Base-by-base conservation (phyloP, 306 rosid species). In the Sphenostylis stenocarpa region DNA sequence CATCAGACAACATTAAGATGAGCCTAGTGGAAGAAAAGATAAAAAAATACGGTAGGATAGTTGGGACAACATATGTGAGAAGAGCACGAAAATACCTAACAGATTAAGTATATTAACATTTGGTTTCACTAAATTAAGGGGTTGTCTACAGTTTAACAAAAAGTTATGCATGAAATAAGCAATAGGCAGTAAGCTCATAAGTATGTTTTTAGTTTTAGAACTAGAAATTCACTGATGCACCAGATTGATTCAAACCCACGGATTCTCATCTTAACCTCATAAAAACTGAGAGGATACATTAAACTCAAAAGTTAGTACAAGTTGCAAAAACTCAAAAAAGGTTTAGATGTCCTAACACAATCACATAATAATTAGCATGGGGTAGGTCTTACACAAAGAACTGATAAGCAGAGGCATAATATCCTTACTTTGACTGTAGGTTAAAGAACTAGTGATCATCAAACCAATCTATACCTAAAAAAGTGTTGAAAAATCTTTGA, bases 1-100 rank as follows among this genome's bases (percentile, higher is more conserved):
- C 82, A 72, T 39, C 67, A 33, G 45, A 58, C 62, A 67, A 68
- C 53, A 70, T 16, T 53, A 76, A 39, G 70, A 69, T 41, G 33
- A 80, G 72, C 67, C 77, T 61, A 77, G 76, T 26, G 26, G 69
- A 23, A 28, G 8, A 39, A 61, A 17, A 49, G 53, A 55, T 38
- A 44, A 48, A 24, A 29, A 15, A 34, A 58, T 3, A 3, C 58
- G 29, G 34, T 39, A 75, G 26, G 16, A 3, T 10, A 60, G 13
- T 29, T 31, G 67, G 16, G 33, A 29, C 41, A 60, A 60, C 38
- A 60, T 12, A 31, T 48, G 24, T 60, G 34, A 69, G 62, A 76
- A 51, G 58, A 28, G 67, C 58, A 48, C 20, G 39, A 55, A 9
- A 48, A 66, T 68, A 48, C 7, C 39, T 28, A 38, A 19, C 19